Conservation (phyloP, 75 land plant genomes). For the Picea sitchensis region DNA sequence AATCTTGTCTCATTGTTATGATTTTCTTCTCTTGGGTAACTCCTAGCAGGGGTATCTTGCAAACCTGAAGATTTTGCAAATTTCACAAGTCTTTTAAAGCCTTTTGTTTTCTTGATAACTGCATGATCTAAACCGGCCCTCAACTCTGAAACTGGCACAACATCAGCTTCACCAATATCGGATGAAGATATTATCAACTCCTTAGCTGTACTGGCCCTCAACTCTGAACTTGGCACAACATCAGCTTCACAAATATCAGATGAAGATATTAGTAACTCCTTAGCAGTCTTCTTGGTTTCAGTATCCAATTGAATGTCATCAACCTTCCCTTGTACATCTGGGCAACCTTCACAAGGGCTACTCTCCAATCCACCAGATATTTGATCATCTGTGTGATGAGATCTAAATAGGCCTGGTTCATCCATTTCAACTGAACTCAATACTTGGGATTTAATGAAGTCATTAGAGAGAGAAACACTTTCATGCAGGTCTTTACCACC, state of each 20-base stretch:
- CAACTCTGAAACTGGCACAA: background rate
- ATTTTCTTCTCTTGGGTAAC: background rate
- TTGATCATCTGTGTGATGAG: background rate
- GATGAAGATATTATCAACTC: background rate
- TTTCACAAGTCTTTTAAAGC: conserved; percentile 11
- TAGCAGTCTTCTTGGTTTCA: background rate
- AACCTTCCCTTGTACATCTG: background rate
- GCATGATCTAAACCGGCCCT: background rate
- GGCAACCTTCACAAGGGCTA: background rate
- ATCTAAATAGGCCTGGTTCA: background rate
- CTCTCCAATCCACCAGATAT: background rate
- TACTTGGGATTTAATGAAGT: background rate
- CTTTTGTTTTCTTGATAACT: conserved; percentile 9
- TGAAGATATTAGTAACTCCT: background rate
- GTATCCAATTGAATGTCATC: background rate
- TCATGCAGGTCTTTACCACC: background rate
- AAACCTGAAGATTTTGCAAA: background rate
- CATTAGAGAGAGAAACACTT: background rate
- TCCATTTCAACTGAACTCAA: background rate
- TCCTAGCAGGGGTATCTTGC: background rate
- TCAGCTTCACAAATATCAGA: background rate
- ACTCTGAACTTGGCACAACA: background rate
- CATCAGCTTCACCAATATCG: background rate
- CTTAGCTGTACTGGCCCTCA: background rate
- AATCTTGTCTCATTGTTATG: background rate